Evolutionary conservation across 2,329 filamentous ascomycete genomes (phyloP), one percentile per base, ranked within the genome.

Genomic region (Trichoderma koningii): DNA sequence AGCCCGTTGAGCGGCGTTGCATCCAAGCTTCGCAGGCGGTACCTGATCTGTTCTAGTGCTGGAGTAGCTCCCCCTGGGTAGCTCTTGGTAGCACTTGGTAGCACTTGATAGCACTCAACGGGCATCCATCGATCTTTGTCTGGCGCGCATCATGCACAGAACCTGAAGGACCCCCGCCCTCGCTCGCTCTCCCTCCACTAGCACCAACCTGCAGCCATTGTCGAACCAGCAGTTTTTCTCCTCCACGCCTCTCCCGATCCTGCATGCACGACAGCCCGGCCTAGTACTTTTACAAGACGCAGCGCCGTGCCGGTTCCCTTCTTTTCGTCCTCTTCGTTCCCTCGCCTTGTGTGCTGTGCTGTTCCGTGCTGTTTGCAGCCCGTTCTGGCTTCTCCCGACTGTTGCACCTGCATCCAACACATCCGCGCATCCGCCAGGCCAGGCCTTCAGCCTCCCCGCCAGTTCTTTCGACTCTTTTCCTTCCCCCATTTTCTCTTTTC

Each of bases 111-210:
- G 34, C 34, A 38, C 51, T 55, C 48, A 45, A 19, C 57, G 44
- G 12, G 3, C 10, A 10, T 38, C 12, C 10, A 10, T 38, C 12
- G 34, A 14, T 38, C 45, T 26, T 28, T 47, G 7, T 26, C 47
- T 56, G 34, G 34, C 34, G 34, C 34, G 28, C 61, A 64, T 51
- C 61, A 64, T 64, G 61, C 61, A 34, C 61, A 51, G 30, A 52
- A 30, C 30, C 3, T 30, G 28, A 41, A 30, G 21, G 21, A 23
- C 61, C 52, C 61, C 47, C 44, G 38, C 51, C 47, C 21, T 63
- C 52, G 28, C 51, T 56, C 21, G 21, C 44, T 30, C 41, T n/a
- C 53, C 21, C 47, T 38, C 10, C 34, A 55, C 23, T 34, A 19
- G 30, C 30, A 41, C 28, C 34, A 10, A 38, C 34, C 34, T 38